Percentiles rank a stretch among this genome's conserved stretches.
phyloP scores from a whole-genome alignment of 768 basidiomycete species.

The Saitozyma sp. region DNA sequence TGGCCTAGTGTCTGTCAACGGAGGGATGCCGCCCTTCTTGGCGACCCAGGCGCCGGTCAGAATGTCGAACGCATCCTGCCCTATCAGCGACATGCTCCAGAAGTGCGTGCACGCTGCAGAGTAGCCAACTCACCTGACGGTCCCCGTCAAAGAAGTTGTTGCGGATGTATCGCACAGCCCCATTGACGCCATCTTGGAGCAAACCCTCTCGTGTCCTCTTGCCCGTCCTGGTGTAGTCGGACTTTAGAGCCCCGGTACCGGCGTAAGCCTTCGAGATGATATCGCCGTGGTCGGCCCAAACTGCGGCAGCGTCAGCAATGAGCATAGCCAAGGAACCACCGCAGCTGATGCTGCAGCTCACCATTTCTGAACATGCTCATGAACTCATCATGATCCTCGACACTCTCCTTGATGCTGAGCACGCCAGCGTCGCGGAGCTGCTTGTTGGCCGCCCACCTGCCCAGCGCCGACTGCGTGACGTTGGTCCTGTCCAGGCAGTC shows the following conservation, averaged over 20 bases:
- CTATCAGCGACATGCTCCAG: neutral
- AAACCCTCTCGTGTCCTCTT: conserved; percentile 77
- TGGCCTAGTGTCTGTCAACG: conserved; percentile 78
- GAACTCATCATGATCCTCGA: conserved; percentile 80
- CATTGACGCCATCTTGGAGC: conserved; percentile 84
- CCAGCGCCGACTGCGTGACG: conserved; percentile 88
- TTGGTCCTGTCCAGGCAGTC: conserved; percentile 92
- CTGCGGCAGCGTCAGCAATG: conserved; percentile 55
- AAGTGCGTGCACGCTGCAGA: neutral
- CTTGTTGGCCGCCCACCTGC: conserved; percentile 74
- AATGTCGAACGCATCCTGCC: conserved; percentile 87
- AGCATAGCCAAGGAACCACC: neutral
- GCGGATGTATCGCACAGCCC: conserved; percentile 78
- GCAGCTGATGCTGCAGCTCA: conserved; percentile 55
- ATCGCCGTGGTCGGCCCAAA: conserved; percentile 98
- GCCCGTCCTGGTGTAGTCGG: conserved; percentile 93
- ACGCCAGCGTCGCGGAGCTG: conserved; percentile 77
- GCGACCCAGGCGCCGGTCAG: conserved; percentile 89
- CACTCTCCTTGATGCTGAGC: conserved; percentile 65
- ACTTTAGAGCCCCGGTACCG: conserved; percentile 93
- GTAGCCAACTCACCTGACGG: conserved; percentile 63
- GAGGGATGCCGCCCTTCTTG: conserved; percentile 68
- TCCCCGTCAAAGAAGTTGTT: conserved; percentile 97
- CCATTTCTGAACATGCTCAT: conserved; percentile 83
- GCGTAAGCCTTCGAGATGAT: conserved; percentile 84